Evolutionary conservation across 257 asterid genomes (phyloP).

Genomic region (Rubia yunnanensis): DNA sequence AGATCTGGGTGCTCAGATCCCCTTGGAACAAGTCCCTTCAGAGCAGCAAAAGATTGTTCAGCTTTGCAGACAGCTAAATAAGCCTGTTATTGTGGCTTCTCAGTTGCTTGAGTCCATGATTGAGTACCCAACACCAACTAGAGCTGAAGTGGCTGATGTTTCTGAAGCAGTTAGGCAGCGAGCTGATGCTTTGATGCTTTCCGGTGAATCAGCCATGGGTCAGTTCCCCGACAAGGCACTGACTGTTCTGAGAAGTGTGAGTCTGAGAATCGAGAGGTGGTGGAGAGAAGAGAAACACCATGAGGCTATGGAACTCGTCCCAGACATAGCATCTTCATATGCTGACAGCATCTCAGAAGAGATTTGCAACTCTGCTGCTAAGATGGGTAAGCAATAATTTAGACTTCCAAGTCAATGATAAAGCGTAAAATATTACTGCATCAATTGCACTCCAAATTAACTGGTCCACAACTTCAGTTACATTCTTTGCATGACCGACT

Average conservation of each 20-base stretch:
- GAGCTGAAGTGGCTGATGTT: constrained; percentile 99
- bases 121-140: constrained; percentile 96
- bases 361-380: constrained; percentile 95
- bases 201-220: constrained; percentile 99
- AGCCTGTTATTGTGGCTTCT: constrained; percentile 94
- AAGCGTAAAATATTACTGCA: neutral
- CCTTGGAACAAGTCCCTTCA: constrained; percentile 96
- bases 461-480: neutral
- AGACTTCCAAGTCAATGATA: neutral
- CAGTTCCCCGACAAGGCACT: constrained; percentile 94
- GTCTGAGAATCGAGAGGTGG: constrained; percentile 94
- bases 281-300: constrained; percentile 90
- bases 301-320: constrained; percentile 60
- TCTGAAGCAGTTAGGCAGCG: constrained; percentile 98
- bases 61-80: constrained; percentile 77
- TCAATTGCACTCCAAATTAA: neutral
- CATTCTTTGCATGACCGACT: neutral
- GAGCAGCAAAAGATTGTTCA: constrained; percentile 87
- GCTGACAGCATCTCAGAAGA: constrained; percentile 86
- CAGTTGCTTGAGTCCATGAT: constrained; percentile 98
- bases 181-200: constrained; percentile 94
- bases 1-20: constrained; percentile 97
- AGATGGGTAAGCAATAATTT: constrained; percentile 67
- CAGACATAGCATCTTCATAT: constrained; percentile 75
- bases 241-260: constrained; percentile 85